Evolutionary conservation across 768 basidiomycete species (phyloP).

Genomic region (Collybiopsis confluens): DNA sequence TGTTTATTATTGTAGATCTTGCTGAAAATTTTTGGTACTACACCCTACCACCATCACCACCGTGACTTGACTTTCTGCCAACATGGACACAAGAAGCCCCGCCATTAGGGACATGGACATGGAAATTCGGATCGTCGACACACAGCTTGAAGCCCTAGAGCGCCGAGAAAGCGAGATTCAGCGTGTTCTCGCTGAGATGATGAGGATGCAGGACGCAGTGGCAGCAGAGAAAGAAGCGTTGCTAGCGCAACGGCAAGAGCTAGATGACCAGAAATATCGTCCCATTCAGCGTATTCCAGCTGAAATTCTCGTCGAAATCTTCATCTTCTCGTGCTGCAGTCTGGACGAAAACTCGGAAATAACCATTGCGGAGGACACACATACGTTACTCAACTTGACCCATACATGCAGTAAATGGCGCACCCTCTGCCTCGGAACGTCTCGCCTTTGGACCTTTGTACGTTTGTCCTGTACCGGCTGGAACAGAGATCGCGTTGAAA

Average conservation of each 20-base stretch:
- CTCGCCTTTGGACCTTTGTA: conserved; percentile 42
- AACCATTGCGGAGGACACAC: conserved; percentile 22
- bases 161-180: conserved; percentile 36
- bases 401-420: conserved; percentile 53
- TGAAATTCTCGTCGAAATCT: conserved; percentile 44
- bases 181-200: conserved; percentile 36
- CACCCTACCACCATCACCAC: no score
- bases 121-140: conserved; percentile 32
- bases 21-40: no score
- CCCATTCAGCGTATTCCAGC: conserved; percentile 50
- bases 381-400: conserved; percentile 36
- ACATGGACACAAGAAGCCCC: neutral
- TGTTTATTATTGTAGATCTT: no score
- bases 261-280: conserved; percentile 37
- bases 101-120: conserved; percentile 30
- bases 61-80: neutral
- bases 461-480: conserved; percentile 21
- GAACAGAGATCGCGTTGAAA: conserved; percentile 13
- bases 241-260: conserved; percentile 22
- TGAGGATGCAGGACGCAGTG: conserved; percentile 30
- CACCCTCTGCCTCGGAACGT: conserved; percentile 33
- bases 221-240: conserved; percentile 27
- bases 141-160: conserved; percentile 31
- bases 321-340: conserved; percentile 23
- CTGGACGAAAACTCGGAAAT: conserved; percentile 18